These are phyloP conservation scores for Blastocystis hominis DNA, from an alignment of 352 stramenopile genomes.

Conservation along the genomic window DNA sequence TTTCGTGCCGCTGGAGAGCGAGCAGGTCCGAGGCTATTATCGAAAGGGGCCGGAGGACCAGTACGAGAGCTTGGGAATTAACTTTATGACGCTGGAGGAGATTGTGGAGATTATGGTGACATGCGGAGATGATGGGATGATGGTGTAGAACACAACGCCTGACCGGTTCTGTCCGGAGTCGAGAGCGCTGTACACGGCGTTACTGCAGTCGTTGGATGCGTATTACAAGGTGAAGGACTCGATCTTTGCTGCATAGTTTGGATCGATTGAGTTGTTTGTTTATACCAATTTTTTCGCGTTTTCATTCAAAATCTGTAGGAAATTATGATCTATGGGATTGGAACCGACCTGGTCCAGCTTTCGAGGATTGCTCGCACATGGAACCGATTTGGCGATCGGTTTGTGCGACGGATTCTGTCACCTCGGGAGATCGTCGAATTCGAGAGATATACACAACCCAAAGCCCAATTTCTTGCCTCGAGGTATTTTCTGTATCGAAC, in stretches of 20 bases:
- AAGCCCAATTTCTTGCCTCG: conserved; percentile 34
- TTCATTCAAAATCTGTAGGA: too few relatives aligned
- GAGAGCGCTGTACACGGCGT: background rate
- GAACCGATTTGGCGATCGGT: conserved; percentile 20
- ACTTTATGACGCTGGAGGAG: conserved; percentile 2
- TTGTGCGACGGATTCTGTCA: conserved; percentile 17
- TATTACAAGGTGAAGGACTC: background rate
- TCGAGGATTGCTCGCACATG: background rate
- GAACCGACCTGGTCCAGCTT: conserved; percentile 31
- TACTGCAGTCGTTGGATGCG: background rate
- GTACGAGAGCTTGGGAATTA: conserved; percentile 43
- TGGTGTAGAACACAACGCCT: background rate
- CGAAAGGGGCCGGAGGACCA: conserved; percentile 11
- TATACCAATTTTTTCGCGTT: background rate
- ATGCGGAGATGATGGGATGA: background rate
- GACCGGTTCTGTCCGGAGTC: background rate
- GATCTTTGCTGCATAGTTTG: background rate
- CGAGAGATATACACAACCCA: background rate
- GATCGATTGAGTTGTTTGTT: background rate
- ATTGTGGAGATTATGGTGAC: background rate
- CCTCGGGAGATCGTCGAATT: background rate
- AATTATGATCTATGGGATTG: conserved; percentile 40
- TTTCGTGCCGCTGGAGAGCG: background rate
- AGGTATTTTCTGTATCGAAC: background rate
- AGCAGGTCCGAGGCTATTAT: background rate